Percentiles rank a stretch among this genome's conserved stretches.
phyloP scores from a whole-genome alignment of 805 yeast species.

The Candida golubevii region DNA sequence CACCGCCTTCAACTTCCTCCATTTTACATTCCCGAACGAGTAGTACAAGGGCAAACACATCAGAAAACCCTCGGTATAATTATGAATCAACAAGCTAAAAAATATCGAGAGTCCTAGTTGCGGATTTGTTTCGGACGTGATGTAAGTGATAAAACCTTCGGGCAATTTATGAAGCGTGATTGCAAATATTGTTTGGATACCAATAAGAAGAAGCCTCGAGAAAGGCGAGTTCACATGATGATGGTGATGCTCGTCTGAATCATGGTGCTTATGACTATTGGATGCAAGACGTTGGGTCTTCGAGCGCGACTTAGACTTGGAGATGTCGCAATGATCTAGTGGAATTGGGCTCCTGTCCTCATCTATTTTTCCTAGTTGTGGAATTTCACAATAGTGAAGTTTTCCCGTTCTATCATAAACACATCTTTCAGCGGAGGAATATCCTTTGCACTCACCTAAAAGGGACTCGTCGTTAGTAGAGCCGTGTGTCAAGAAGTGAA shows the following conservation, averaged over 20 bases:
- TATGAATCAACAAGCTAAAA: slow-evolving; percentile 81
- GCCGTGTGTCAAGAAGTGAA: slow-evolving; percentile 24
- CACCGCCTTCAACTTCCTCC: slow-evolving; percentile 53
- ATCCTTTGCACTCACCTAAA: slow-evolving; percentile 48
- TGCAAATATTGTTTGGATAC: slow-evolving; percentile 85
- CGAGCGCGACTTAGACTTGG: not conserved
- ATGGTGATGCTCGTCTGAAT: slow-evolving; percentile 50
- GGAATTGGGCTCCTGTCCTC: slow-evolving; percentile 1
- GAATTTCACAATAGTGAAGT: slow-evolving; percentile 40
- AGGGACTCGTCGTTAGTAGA: slow-evolving; percentile 17
- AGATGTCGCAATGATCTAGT: not conserved
- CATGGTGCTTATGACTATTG: slow-evolving; percentile 10
- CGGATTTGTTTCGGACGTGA: slow-evolving; percentile 62
- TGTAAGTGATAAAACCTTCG: slow-evolving; percentile 88
- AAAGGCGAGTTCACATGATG: slow-evolving; percentile 77
- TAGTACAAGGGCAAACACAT: slow-evolving; percentile 88
- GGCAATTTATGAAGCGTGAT: slow-evolving; percentile 88
- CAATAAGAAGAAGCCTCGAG: slow-evolving; percentile 77
- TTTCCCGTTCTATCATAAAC: slow-evolving; percentile 16
- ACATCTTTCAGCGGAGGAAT: slow-evolving; percentile 39
- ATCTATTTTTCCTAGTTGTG: slow-evolving; percentile 20
- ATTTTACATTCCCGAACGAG: slow-evolving; percentile 47
- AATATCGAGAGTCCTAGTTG: slow-evolving; percentile 75
- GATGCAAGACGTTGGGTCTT: not conserved
- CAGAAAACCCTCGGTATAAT: slow-evolving; percentile 89